These are phyloP conservation scores for Lithospermum erythrorhizon DNA, from an alignment of 257 asterid genomes.

Conservation along the genomic window DNA sequence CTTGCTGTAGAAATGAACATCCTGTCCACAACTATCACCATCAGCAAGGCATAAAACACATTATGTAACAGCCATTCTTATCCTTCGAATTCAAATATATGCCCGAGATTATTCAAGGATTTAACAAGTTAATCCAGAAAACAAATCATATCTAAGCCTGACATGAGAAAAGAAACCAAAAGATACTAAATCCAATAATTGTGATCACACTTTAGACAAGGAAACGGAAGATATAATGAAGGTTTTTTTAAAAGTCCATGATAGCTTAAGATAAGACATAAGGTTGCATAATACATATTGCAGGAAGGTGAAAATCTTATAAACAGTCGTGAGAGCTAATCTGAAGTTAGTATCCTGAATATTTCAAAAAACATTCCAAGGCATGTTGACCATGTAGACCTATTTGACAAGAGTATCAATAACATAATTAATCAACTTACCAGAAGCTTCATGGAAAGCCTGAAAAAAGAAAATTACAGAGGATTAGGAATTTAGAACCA, in stretches of 20 bases:
- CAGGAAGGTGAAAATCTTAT: neutral
- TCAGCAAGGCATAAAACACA: slow-evolving; percentile 3
- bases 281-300: neutral
- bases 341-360: neutral
- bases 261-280: neutral
- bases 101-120: slow-evolving; percentile 5
- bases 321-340: neutral
- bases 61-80: neutral
- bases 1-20: slow-evolving; percentile 22
- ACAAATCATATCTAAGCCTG: neutral
- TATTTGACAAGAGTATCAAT: slow-evolving; percentile 8
- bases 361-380: slow-evolving; percentile 1
- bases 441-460: slow-evolving; percentile 40
- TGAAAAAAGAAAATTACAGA: slow-evolving; percentile 21
- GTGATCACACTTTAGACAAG: neutral
- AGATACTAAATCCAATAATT: neutral
- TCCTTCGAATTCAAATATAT: no score
- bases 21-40: slow-evolving; percentile 31
- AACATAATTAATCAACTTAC: slow-evolving; percentile 27
- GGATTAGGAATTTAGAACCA: slow-evolving; percentile 5
- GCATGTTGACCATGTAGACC: neutral
- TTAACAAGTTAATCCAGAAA: neutral
- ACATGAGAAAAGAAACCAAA: neutral
- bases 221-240: neutral
- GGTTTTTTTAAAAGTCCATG: neutral